A percentile compares a stretch with the other conserved stretches of the same genome.
Conservation (phyloP, 306 rosid species). For the Biancaea sappan region DNA sequence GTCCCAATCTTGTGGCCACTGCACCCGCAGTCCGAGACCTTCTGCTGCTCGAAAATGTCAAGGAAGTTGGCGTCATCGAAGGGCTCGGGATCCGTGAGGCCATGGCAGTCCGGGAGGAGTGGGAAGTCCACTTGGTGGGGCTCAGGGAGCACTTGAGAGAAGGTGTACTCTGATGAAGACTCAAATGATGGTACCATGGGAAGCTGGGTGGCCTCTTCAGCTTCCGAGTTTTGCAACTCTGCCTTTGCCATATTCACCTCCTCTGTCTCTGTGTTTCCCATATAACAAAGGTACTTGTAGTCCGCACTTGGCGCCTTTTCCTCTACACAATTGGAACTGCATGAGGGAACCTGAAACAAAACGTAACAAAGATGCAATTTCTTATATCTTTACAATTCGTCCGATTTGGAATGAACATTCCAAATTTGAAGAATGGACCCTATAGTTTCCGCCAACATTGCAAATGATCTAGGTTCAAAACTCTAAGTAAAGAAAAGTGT, state of each 20-base stretch:
- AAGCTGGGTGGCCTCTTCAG: conserved; percentile 36
- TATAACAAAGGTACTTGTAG: conserved; percentile 13
- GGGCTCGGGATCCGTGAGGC: not conserved
- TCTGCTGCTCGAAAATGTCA: conserved; percentile 32
- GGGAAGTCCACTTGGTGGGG: conserved; percentile 38
- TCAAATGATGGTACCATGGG: conserved; percentile 43
- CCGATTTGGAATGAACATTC: no score
- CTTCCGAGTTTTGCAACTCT: conserved; percentile 34
- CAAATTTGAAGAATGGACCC: no score
- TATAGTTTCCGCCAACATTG: no score
- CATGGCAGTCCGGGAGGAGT: conserved; percentile 33
- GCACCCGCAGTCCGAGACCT: conserved; percentile 23
- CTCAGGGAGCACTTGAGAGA: conserved; percentile 37
- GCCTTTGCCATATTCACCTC: conserved; percentile 41
- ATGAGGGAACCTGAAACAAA: conserved; percentile 54
- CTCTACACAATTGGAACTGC: conserved; percentile 37
- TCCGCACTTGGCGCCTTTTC: conserved; percentile 35
- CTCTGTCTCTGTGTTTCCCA: conserved; percentile 42
- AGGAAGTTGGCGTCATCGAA: not conserved
- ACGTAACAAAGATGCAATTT: no score
- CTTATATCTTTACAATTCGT: no score
- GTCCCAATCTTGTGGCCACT: conserved; percentile 31
- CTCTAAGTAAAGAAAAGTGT: no score
- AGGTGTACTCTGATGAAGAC: conserved; percentile 38
- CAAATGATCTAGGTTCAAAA: no score